Percentiles rank a stretch among this genome's conserved stretches.
Evolutionary conservation across 2,329 filamentous ascomycete species (phyloP).

Genomic region (Phyllosticta citribraziliensis): DNA sequence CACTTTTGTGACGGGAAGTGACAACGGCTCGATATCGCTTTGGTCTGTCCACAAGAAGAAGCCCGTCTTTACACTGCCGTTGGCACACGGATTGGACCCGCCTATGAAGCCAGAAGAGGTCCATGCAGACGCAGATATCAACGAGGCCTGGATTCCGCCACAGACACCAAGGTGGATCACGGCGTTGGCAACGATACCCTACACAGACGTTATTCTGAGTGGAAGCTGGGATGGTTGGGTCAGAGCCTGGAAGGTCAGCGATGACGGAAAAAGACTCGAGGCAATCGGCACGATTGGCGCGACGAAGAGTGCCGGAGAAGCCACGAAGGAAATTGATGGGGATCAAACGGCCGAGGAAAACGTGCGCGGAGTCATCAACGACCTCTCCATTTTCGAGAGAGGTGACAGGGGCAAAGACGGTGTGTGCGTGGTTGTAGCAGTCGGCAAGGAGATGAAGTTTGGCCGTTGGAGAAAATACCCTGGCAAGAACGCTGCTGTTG

Average conservation of each 20-base stretch:
- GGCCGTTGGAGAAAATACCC: constrained; percentile 61
- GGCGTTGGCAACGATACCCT: constrained; percentile 74
- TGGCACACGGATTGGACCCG: constrained; percentile 78
- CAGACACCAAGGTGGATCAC: constrained; percentile 78
- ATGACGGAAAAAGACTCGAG: constrained; percentile 53
- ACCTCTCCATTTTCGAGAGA: constrained; percentile 76
- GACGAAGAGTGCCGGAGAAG: not conserved
- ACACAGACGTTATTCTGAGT: constrained; percentile 79
- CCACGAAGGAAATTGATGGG: not conserved
- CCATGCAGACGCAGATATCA: constrained; percentile 60
- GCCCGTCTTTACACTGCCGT: constrained; percentile 66
- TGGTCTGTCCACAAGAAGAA: constrained; percentile 96
- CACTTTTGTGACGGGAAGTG: constrained; percentile 85
- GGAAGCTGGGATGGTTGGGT: constrained; percentile 92
- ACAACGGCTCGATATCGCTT: constrained; percentile 77
- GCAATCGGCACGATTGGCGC: constrained; percentile 51
- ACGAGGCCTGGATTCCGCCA: constrained; percentile 33
- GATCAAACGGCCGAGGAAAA: constrained; percentile 5
- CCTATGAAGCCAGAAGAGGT: constrained; percentile 56
- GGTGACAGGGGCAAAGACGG: constrained; percentile 65
- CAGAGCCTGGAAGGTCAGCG: constrained; percentile 70
- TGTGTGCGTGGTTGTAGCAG: constrained; percentile 72
- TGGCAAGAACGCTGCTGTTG: constrained; percentile 73
- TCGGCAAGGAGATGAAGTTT: constrained; percentile 77
- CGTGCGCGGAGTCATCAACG: constrained; percentile 75